phyloP scores from a whole-genome alignment of 805 yeast genomes.

The Debaryomyces hansenii region DNA sequence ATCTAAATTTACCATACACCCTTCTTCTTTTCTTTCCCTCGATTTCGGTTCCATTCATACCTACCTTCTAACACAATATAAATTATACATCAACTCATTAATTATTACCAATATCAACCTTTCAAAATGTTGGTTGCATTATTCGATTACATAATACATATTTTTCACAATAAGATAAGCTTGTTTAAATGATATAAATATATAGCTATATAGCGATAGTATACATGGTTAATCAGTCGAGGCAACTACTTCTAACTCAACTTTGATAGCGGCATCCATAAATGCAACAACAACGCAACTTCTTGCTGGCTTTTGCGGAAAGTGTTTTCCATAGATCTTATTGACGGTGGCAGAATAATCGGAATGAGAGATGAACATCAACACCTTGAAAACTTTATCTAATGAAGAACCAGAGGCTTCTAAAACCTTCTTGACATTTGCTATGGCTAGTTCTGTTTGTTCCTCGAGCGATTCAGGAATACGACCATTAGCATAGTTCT shows the following conservation, averaged over 20 bases:
- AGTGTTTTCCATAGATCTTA: conserved; percentile 44
- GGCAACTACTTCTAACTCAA: conserved; percentile 55
- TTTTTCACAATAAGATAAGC: not conserved
- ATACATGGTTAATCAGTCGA: conserved; percentile 17
- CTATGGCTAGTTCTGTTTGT: conserved; percentile 48
- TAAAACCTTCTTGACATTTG: conserved; percentile 42
- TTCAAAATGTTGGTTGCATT: not conserved
- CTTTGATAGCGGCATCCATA: conserved; percentile 49
- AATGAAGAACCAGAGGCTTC: conserved; percentile 46
- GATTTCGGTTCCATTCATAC: not conserved
- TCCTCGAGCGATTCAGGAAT: conserved; percentile 42
- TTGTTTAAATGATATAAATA: not conserved
- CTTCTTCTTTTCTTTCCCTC: conserved; percentile 16
- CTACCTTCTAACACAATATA: too few relatives aligned
- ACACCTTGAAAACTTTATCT: conserved; percentile 49
- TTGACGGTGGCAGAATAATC: conserved; percentile 44
- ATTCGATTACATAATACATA: not conserved
- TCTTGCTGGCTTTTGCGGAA: conserved; percentile 53
- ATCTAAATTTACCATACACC: conserved; percentile 27
- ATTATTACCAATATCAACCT: too few relatives aligned
- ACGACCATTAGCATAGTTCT: conserved; percentile 38
- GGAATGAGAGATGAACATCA: conserved; percentile 47
- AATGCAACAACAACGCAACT: conserved; percentile 52
- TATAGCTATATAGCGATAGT: not conserved
- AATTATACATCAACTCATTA: too few relatives aligned